Evolutionary conservation across 768 basidiomycete genomes (phyloP).

Genomic region (Suillus clintonianus): DNA sequence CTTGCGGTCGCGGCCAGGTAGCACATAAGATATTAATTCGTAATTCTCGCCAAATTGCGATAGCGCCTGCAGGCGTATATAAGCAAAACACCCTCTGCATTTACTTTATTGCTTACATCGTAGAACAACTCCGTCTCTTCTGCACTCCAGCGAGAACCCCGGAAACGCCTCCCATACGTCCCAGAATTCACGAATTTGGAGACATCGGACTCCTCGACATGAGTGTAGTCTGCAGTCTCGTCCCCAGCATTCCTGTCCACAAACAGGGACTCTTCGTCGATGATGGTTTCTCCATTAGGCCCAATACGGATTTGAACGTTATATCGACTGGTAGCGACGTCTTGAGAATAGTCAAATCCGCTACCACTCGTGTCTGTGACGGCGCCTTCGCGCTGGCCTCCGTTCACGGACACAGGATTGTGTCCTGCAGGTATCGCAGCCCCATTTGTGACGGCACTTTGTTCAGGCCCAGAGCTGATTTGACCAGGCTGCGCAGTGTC

Average conservation of each 20-base stretch:
- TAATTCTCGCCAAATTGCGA: conserved; percentile 92
- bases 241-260: conserved; percentile 72
- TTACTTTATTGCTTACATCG: conserved; percentile 51
- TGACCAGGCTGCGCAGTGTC: conserved; percentile 34
- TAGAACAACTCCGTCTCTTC: conserved; percentile 90
- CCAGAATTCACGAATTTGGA: conserved; percentile 85
- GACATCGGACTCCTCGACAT: conserved; percentile 80
- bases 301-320: conserved; percentile 88
- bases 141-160: conserved; percentile 86
- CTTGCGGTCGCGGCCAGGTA: conserved; percentile 84
- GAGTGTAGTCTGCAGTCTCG: conserved; percentile 72
- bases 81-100: background rate
- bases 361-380: conserved; percentile 49
- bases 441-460: conserved; percentile 4
- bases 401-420: conserved; percentile 1
- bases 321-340: conserved; percentile 66
- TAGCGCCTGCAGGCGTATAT: conserved; percentile 61
- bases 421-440: conserved; percentile 16
- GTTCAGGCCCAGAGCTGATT: conserved; percentile 8
- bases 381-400: conserved; percentile 12
- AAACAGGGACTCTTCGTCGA: conserved; percentile 83
- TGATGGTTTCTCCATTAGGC: conserved; percentile 82
- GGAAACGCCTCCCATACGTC: conserved; percentile 76
- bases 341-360: conserved; percentile 71
- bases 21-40: conserved; percentile 83